Base-by-base conservation (phyloP, 2,329 filamentous ascomycete genomes). In the Fusarium sarcochroum region DNA sequence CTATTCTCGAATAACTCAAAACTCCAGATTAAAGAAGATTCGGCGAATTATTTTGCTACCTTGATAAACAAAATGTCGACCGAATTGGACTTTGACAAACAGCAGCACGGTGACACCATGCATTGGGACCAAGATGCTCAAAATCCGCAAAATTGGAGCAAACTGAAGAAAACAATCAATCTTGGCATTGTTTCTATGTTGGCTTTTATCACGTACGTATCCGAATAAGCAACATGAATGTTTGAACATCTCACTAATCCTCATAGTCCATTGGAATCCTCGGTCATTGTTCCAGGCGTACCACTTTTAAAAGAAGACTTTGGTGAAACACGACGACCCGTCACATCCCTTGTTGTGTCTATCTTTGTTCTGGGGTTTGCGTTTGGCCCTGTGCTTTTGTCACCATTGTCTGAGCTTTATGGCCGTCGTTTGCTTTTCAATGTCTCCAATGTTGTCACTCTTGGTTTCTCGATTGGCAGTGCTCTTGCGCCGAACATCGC, bases 291-390 rank as follows among this genome's bases (percentile, higher is more conserved):
- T 7, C 57, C 57, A 4, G 60, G 57, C 1, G 60, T 63, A 15
- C 49, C 57, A 1, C 57, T 63, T 27, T 25, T 63, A 2, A 62
- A 55, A 41, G n/a, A 56, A 3, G 60, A 62, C 17, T 41, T 63
- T 14, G 15, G 40, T 7, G 60, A 63, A 21, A 62, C 32, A 0
- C 20, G 52, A 17, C 35, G 46, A 18, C 37, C 78, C 1, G 53
- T 63, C 76, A 42, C 42, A 9, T 62, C 56, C 1, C 59, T 62
- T 2, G 47, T 62, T 9, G 54, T 62, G 0, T 65, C 37, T 0
- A 65, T 65, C 2, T 65, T 64, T 53, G 59, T 59, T 20, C 42
- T 65, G 0, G 59, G 62, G 1, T 64, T 64, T 0, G 59, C 53
- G 0, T 65, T 65, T n/a, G 62, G 59, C 1, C 62, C 62, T 7